Evolutionary conservation across 352 stramenopile species (phyloP).

Genomic region (Aphanomyces cochlioides): DNA sequence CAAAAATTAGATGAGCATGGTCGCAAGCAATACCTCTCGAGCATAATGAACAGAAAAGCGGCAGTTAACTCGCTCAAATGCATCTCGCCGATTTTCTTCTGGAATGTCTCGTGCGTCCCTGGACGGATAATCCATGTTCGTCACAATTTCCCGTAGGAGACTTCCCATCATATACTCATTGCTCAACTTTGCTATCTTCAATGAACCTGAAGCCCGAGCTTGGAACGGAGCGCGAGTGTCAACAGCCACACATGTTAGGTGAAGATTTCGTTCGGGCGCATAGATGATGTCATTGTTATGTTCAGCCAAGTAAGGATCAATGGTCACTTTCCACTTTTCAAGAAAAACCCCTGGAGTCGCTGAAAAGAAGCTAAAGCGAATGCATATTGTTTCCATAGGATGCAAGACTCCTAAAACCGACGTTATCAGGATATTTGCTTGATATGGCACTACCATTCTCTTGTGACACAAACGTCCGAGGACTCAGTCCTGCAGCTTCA

Average conservation of each 20-base stretch:
- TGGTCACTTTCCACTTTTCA: constrained; percentile 66
- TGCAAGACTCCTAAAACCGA: constrained; percentile 44
- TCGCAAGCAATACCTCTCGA: constrained; percentile 7
- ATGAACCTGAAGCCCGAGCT: constrained; percentile 31
- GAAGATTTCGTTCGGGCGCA: constrained; percentile 33
- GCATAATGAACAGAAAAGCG: constrained; percentile 30
- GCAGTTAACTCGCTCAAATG: constrained; percentile 40
- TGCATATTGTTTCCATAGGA: constrained; percentile 47
- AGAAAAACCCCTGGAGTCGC: constrained; percentile 48
- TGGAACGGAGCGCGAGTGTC: constrained; percentile 52
- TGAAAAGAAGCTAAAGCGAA: constrained; percentile 62
- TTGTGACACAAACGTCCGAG: constrained; percentile 32
- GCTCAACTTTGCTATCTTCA: constrained; percentile 31
- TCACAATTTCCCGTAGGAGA: constrained; percentile 54
- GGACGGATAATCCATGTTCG: constrained; percentile 36
- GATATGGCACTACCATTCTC: not conserved
- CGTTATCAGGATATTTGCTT: constrained; percentile 38
- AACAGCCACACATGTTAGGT: constrained; percentile 51
- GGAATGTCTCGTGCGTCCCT: constrained; percentile 37
- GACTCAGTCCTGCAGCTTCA: constrained; percentile 28
- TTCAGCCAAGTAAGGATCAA: constrained; percentile 41
- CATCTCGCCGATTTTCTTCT: constrained; percentile 34
- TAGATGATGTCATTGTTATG: constrained; percentile 27
- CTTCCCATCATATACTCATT: constrained; percentile 50
- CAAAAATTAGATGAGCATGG: no score